Conservation (phyloP, 2,329 filamentous ascomycete genomes). For the Fusarium sambucinum region DNA sequence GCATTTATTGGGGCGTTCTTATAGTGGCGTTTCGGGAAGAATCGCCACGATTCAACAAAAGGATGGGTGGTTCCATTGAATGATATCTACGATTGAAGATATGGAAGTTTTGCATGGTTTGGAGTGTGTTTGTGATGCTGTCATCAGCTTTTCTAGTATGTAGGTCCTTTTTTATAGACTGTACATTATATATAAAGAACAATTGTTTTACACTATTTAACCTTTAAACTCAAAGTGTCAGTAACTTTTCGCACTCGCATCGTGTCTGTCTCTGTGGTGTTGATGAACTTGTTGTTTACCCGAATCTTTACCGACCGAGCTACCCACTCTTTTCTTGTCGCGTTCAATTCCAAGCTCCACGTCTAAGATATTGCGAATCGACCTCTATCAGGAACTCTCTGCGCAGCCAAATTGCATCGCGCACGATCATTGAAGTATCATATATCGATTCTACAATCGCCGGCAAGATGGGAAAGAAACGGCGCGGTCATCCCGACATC, state of each 20-base stretch:
- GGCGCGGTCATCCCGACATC: slow-evolving; percentile 85
- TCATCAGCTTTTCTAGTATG: slow-evolving; percentile 15
- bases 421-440: slow-evolving; percentile 1
- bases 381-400: slow-evolving; percentile 34
- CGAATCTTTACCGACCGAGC: slow-evolving; percentile 47
- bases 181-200: slow-evolving; percentile 30
- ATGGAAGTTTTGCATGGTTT: slow-evolving; percentile 18
- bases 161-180: slow-evolving; percentile 28
- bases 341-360: slow-evolving; percentile 43
- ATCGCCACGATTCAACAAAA: slow-evolving; percentile 8
- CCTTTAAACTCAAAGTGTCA: rapidly evolving
- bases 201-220: background rate
- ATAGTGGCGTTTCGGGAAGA: slow-evolving; percentile 14
- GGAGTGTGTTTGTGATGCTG: slow-evolving; percentile 4
- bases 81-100: slow-evolving; percentile 29
- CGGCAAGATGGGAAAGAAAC: slow-evolving; percentile 83
- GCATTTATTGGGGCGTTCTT: slow-evolving; percentile 40
- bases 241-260: background rate
- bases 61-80: slow-evolving; percentile 1
- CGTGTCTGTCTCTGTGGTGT: background rate
- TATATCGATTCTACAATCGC: background rate
- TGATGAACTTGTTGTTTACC: slow-evolving; percentile 26
- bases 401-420: slow-evolving; percentile 28
- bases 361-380: slow-evolving; percentile 37
- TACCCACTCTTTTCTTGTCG: slow-evolving; percentile 46